These are phyloP conservation scores for Globomyces sp. DNA, from an alignment of 371 early-diverging fungal genomes.

Conservation along the genomic window DNA sequence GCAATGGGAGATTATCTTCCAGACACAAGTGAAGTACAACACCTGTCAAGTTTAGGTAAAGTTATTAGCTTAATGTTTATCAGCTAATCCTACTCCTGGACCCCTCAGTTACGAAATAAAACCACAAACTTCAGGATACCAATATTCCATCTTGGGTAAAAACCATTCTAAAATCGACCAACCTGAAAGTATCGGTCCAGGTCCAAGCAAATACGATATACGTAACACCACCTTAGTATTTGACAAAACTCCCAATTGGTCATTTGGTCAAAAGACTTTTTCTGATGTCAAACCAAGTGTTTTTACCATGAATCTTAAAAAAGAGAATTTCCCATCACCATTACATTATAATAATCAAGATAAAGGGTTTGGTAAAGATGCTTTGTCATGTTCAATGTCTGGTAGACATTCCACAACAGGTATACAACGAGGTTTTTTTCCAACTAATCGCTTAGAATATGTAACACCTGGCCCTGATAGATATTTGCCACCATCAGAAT, in stretches of 20 bases:
- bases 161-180: constrained; percentile 18
- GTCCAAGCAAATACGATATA: constrained; percentile 37
- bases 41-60: too few species aligned
- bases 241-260: constrained; percentile 40
- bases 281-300: constrained; percentile 3
- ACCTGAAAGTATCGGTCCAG: constrained; percentile 30
- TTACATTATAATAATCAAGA: constrained; percentile 30
- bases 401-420: constrained; percentile 26
- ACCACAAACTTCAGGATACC: constrained; percentile 38
- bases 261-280: constrained; percentile 27
- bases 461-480: constrained; percentile 42
- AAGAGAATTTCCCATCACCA: constrained; percentile 33
- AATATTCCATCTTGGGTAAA: constrained; percentile 47
- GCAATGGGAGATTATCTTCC: too few species aligned
- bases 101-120: constrained; percentile 44
- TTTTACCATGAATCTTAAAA: constrained; percentile 17
- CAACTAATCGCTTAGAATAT: constrained; percentile 16
- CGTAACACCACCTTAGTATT: constrained; percentile 23
- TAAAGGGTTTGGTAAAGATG: constrained; percentile 32
- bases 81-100: constrained; percentile 36
- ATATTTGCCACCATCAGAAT: constrained; percentile 31
- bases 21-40: too few species aligned
- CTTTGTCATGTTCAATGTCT: constrained; percentile 33
- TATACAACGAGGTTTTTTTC: neutral
- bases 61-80: too few species aligned